These are phyloP conservation scores for Solanum lycopersicoides DNA, from an alignment of 257 asterid species.

Conservation along the genomic window DNA sequence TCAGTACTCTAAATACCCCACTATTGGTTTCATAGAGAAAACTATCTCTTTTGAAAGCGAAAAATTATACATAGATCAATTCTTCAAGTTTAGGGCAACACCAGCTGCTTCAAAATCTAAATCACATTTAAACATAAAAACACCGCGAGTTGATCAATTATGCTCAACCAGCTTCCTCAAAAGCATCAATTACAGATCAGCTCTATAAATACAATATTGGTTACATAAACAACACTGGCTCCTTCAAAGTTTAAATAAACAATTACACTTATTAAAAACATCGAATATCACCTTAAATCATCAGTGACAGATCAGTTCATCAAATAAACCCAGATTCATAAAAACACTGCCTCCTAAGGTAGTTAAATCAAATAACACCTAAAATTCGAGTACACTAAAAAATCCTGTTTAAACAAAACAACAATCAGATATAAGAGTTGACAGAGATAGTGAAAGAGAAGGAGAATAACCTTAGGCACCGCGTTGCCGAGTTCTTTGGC, in stretches of 20 bases:
- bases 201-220: neutral
- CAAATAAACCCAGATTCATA: conserved; percentile 22
- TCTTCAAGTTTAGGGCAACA: neutral
- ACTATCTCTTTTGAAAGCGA: neutral
- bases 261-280: neutral
- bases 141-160: neutral
- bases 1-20: neutral
- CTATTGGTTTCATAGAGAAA: neutral
- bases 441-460: neutral
- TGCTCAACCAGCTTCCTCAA: neutral
- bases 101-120: neutral
- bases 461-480: conserved; percentile 50
- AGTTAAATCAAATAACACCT: neutral
- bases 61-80: neutral
- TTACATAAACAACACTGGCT: neutral
- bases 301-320: neutral
- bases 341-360: conserved; percentile 9
- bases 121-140: neutral
- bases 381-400: neutral
- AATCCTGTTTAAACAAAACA: neutral
- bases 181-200: neutral
- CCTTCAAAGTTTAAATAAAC: neutral
- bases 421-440: neutral
- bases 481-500: conserved; percentile 95
- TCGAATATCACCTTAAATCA: neutral